Base-by-base conservation (phyloP, 176 grass and related monocot species). In the Bonia amplexicaulis region DNA sequence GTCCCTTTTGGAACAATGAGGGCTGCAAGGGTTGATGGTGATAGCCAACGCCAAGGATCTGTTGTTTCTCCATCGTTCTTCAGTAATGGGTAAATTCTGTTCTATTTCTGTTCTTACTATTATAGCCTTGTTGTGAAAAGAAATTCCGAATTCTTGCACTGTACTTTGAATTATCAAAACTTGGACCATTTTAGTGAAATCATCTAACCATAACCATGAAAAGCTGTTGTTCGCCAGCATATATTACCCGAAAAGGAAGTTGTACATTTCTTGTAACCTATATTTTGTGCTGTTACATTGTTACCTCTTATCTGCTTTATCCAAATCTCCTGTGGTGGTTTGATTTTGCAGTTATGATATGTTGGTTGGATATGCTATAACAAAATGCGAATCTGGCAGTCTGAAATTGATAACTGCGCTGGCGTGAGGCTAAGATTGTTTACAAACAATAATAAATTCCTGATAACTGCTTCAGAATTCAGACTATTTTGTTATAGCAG, bases 1-100 rank as follows among this genome's bases (percentile, higher is more conserved):
- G 81, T 84, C 58, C 83, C 81, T 87, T 94, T 87, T 78, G 90
- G 84, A 82, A 63, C 87, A 87, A 48, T 80, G 76, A 93, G 91
- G 81, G 58, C 82, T 82, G 51, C 85, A 79, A 90, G 91, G 78
- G 54, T 78, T 74, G 91, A 85, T 79, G 74, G 84, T 85, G 82
- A 90, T 85, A 80, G 61, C 61, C 91, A 88, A 41, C 78, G 88
- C 7, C 80, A 82, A 82, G 67, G 73, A 82, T 69, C 81, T 44
- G 66, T 85, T 85, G 82, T 88, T 74, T 87, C 81, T 88, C 88
- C 91, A 70, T 79, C 85, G 12, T 90, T 74, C 82, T 85, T 90
- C 79, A 87, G 82, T 69, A 90, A 90, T 55, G 88, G 91, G 91
- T 93, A 88, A 90, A 66, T 85, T 61, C 45, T 74, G 54, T 22